Evolutionary conservation across 352 stramenopile species (phyloP).

Genomic region (Elongisporangium anandrum): DNA sequence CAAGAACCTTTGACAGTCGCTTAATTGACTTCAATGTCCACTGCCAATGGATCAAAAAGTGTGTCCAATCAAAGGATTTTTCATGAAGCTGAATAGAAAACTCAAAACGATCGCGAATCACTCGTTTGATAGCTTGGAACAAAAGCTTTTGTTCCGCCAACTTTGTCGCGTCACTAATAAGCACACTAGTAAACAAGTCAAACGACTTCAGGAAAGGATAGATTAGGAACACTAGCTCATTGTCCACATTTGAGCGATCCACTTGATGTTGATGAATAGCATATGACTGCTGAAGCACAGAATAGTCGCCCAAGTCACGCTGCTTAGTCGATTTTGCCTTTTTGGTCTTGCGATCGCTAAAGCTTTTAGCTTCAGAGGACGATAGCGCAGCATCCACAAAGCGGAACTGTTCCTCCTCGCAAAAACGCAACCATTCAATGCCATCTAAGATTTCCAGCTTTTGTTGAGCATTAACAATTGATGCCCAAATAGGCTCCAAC

Average conservation of each 20-base stretch:
- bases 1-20: conserved; percentile 21
- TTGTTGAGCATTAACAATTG: conserved; percentile 27
- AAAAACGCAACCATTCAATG: conserved; percentile 67
- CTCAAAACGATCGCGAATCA: conserved; percentile 63
- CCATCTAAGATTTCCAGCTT: conserved; percentile 56
- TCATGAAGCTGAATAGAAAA: conserved; percentile 73
- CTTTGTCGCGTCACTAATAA: conserved; percentile 10
- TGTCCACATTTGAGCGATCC: conserved; percentile 65
- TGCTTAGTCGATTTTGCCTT: conserved; percentile 17
- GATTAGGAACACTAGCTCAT: conserved; percentile 71
- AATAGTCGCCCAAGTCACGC: conserved; percentile 36
- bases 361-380: conserved; percentile 2
- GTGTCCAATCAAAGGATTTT: conserved; percentile 60
- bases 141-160: conserved; percentile 6
- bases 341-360: conserved; percentile 13
- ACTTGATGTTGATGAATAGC: conserved; percentile 71
- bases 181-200: conserved; percentile 35
- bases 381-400: conserved; percentile 40
- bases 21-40: conserved; percentile 64
- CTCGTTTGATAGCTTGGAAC: conserved; percentile 25
- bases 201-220: conserved; percentile 64
- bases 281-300: conserved; percentile 82
- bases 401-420: conserved; percentile 59
- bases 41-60: conserved; percentile 83
- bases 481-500: conserved; percentile 30